Evolutionary conservation across 768 basidiomycete species (phyloP), one percentile per base, ranked within the genome.

Genomic region (Trametes meyenii): DNA sequence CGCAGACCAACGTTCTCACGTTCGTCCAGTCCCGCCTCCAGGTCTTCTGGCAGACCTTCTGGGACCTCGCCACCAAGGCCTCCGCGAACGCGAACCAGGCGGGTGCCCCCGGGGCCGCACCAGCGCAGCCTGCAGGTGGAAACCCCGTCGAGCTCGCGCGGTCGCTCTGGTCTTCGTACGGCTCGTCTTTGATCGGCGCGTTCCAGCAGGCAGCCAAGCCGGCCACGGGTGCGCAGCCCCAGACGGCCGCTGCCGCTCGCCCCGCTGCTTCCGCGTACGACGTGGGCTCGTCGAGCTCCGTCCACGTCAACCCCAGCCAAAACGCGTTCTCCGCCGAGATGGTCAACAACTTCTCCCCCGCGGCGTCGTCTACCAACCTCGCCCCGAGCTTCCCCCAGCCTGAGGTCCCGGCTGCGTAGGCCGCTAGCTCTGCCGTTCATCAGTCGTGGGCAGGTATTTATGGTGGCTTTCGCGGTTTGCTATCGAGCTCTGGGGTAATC

Each of bases 11-110:
- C 64, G 70, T 77, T 33, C 50, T 89, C 21, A 67, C 74, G n/a
- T 90, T 88, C 69, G 60, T 83, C 59, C 83, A 85, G 70, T 66
- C 79, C 12, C 84, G 82, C 64, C 56, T 87, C 53, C 55, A 75
- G 14, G 74, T 74, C 21, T 66, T 87, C 50, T 80, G 83, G 77
- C 80, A 85, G 55, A 64, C 80, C 35, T 56, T 83, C 51, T 77
- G 74, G 75, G 74, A 72, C 46, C 54, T 78, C 38, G 62, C 83
- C 56, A 84, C 79, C 69, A 81, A 81, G 59, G 66, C 72, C 17
- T 69, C 73, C 46, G 45, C 52, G 29, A 21, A n/a, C 56, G 48
- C 33, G 19, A 26, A 2, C 59, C 62, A n/a, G 50, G 35, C 39
- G 21, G 36, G 45, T 39, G 55, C 58, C 45, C 24, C 61, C 45